Base-by-base conservation (phyloP, 179 eudicot genomes). In the Camellia oleifera region DNA sequence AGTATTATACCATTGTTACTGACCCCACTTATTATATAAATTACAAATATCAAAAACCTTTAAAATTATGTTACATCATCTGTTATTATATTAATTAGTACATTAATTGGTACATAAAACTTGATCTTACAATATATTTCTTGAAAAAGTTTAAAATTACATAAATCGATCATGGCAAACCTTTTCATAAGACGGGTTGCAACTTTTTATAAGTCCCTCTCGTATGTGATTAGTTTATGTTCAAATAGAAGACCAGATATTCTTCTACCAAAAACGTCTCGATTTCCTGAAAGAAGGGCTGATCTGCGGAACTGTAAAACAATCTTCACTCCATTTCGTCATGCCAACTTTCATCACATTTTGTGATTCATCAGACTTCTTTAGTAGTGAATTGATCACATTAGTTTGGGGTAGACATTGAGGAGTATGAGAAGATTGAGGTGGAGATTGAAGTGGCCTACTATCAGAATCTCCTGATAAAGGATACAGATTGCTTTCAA, bases 381-480 rank as follows among this genome's bases (percentile, higher is more conserved):
- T 67, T 13, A 73, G 45, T 13, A 50, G 56, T 46, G 77, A 86
- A 57, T 54, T 68, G 69, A 10, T 56, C 48, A 4, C 20, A 26
- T 14, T 1, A 6, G 62, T 52, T 54, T 77, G 75, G 76, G 18
- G 26, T 4, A 70, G 48, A 20, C 10, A 52, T 18, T 23, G 68
- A 7, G 68, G 76, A 44, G 26, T 23, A 15, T 32, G 52, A 69
- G 76, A 62, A 44, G 42, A 9, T 77, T 67, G 72, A 4, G 60
- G 7, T 18, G 82, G 77, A 84, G 83, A 78, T 82, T 84, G 83
- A 52, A 89, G 91, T 79, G 83, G 87, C 86, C 87, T 79, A 26
- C 63, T 61, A 52, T 83, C 81, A 76, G 40, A 18, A 76, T 75
- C 82, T 50, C 46, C 78, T 20, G 50, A 57, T 4, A 67, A 62